Base-by-base conservation (phyloP, 176 grass and related monocot genomes). In the Eragrostis curvula region DNA sequence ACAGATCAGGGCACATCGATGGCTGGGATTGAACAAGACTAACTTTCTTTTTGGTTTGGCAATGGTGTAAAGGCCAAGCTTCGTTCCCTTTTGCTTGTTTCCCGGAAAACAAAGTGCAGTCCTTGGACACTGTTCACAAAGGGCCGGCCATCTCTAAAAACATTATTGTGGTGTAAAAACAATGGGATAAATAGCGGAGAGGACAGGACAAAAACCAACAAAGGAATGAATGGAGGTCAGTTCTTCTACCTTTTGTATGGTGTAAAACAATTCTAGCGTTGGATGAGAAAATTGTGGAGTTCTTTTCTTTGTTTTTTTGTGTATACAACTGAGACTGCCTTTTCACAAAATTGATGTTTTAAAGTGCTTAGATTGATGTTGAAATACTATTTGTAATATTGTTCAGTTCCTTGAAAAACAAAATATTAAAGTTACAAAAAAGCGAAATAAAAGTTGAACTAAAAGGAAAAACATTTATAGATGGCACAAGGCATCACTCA, bases 61-160 rank as follows among this genome's bases (percentile, higher is more conserved):
- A 66, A 71, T 81, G 82, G 68, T 82, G 88, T 85, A 85, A 77
- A 77, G 83, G 63, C 11, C 73, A 89, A 86, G 83, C 83, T 78
- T 86, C 69, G 78, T 78, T 86, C 69, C 41, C 53, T 81, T 51
- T 74, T 75, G 62, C 72, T n/a, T 89, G 65, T 70, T 61, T 46
- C 81, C 79, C 15, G 41, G 55, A 89, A 71, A 85, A 81, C 56
- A 71, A 75, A 81, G 36, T 39, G 53, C 39, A 56, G 57, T 63
- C 67, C 77, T 89, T 70, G 77, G 71, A 41, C 47, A 77, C 55
- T 71, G 87, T 85, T 80, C 73, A 71, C 69, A 60, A 63, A 21
- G 18, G 41, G 5, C n/a, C 3, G 27, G 17, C 25, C 21, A 66
- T 79, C 69, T 46, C 57, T 58, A 17, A 58, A 65, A 30, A 12